phyloP scores from a whole-genome alignment of 805 yeast genomes.

The Metschnikowia sp. region DNA sequence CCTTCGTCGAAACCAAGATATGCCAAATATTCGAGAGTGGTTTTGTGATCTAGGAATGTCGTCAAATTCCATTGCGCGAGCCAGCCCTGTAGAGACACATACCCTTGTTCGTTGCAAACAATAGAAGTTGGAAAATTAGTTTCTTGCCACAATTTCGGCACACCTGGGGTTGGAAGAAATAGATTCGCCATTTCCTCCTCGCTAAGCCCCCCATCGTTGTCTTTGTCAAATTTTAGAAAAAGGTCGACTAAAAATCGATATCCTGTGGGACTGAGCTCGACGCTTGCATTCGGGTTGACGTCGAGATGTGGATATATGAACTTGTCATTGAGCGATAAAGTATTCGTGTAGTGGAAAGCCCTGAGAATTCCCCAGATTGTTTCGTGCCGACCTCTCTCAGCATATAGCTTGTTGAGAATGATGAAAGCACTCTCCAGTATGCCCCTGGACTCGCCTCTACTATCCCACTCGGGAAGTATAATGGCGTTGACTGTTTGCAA shows the following conservation, averaged over 20 bases:
- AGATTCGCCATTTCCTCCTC: constrained; percentile 64
- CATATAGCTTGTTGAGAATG: constrained; percentile 72
- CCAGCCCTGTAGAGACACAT: constrained; percentile 96
- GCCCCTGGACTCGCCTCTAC: constrained; percentile 39
- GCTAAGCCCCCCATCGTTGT: constrained; percentile 93
- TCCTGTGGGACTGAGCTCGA: constrained; percentile 89
- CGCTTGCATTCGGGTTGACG: constrained; percentile 71
- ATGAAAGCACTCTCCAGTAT: constrained; percentile 74
- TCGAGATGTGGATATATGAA: constrained; percentile 78
- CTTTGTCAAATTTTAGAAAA: constrained; percentile 83
- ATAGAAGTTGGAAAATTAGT: constrained; percentile 83
- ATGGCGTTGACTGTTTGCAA: constrained; percentile 28
- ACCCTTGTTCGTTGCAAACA: constrained; percentile 85
- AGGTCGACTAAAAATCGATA: constrained; percentile 88
- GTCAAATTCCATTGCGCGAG: constrained; percentile 98
- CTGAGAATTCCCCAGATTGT: constrained; percentile 95
- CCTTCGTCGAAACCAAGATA: constrained; percentile 80
- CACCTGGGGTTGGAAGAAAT: constrained; percentile 89
- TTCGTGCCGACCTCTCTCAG: constrained; percentile 91
- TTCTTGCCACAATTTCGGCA: constrained; percentile 84
- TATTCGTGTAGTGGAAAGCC: constrained; percentile 87
- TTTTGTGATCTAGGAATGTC: constrained; percentile 77
- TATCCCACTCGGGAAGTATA: constrained; percentile 25
- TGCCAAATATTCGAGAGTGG: constrained; percentile 84
- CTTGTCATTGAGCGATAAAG: constrained; percentile 76